Evolutionary conservation across 495 filamentous ascomycete species (phyloP), one percentile per base, ranked within the genome.

Genomic region (Hamigera avellanea): DNA sequence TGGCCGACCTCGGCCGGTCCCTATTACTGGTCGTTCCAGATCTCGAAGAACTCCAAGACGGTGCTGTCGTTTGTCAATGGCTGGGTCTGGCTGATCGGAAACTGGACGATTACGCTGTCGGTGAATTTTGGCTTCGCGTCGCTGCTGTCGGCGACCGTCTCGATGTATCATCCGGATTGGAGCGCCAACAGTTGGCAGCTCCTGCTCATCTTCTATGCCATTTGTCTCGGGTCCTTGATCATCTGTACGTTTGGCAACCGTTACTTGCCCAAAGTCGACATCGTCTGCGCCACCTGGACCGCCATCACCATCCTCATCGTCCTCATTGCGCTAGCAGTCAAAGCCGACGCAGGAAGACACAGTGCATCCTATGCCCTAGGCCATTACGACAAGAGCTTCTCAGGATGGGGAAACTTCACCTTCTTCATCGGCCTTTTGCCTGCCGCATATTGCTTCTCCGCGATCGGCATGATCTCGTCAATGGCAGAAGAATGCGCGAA

Each of bases 101-200:
- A 81, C 47, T 78, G 78, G 54, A 81, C 76, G 19, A 80, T 81
- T 36, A 83, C 76, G 0, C 59, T 81, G 27, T 70, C 76, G 6
- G 76, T 81, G 19, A 78, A 81, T 44, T 83, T 83, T 40, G 78
- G 75, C 6, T 73, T 76, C 21, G 75, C 65, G 0, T 75, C 76
- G 17, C 38, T 81, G 27, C 61, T 79, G 21, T 62, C 76, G 4
- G 64, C 59, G 14, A 67, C 73, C 0, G 69, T 80, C 19, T 56
- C 72, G 1, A 56, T 79, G 18, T 77, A 72, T 56, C 65, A 72
- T 10, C 72, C 74, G 5, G 62, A 69, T 33, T 52, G 75, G 71
- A 31, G 49, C 2, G 71, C 67, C 14, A 59, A 63, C 14, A 51
- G 55, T 26, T 80, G 72, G 56, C 75, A 80, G 48, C 54, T 78